These are phyloP conservation scores for Coemansia asiatica DNA, from an alignment of 192 early-diverging fungal genomes.

Conservation along the genomic window DNA sequence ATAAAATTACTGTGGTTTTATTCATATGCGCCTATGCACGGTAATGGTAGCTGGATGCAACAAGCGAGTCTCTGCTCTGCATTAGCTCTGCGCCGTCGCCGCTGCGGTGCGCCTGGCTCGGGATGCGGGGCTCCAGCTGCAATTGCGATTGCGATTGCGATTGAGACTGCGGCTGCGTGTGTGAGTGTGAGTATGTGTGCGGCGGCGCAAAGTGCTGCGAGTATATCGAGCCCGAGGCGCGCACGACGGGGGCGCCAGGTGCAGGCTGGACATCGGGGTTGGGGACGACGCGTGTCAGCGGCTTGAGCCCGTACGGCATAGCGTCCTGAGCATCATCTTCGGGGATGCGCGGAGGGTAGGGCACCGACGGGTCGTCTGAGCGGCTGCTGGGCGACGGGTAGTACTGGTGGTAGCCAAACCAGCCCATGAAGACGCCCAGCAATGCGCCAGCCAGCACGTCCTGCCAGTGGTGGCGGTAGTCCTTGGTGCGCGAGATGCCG, in stretches of 20 bases:
- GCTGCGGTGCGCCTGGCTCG: slow-evolving; percentile 10
- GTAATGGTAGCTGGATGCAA: slow-evolving; percentile 3
- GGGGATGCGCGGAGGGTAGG: slow-evolving; percentile 50
- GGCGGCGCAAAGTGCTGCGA: slow-evolving; percentile 20
- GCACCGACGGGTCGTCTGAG: slow-evolving; percentile 22
- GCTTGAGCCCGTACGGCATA: slow-evolving; percentile 13
- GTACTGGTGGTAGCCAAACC: slow-evolving; percentile 69
- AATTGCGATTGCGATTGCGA: slow-evolving; percentile 5
- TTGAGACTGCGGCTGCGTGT: too few relatives aligned
- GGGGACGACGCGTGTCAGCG: slow-evolving; percentile 6
- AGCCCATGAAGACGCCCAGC: slow-evolving; percentile 62
- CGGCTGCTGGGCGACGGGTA: slow-evolving; percentile 55
- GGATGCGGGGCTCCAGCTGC: background rate
- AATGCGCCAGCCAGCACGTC: slow-evolving; percentile 67
- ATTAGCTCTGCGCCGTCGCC: slow-evolving; percentile 4
- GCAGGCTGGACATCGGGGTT: background rate
- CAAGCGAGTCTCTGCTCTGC: slow-evolving; percentile 23
- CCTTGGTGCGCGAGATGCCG: slow-evolving; percentile 64
- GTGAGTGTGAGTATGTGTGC: too few relatives aligned
- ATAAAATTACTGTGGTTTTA: too few relatives aligned
- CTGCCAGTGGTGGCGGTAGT: slow-evolving; percentile 82
- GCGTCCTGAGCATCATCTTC: slow-evolving; percentile 11
- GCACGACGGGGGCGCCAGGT: slow-evolving; percentile 5
- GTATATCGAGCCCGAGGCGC: slow-evolving; percentile 15
- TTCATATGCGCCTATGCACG: background rate